Conservation (phyloP, 1,284 basidiomycete species). For the Austroboletus novae-zelandiae region DNA sequence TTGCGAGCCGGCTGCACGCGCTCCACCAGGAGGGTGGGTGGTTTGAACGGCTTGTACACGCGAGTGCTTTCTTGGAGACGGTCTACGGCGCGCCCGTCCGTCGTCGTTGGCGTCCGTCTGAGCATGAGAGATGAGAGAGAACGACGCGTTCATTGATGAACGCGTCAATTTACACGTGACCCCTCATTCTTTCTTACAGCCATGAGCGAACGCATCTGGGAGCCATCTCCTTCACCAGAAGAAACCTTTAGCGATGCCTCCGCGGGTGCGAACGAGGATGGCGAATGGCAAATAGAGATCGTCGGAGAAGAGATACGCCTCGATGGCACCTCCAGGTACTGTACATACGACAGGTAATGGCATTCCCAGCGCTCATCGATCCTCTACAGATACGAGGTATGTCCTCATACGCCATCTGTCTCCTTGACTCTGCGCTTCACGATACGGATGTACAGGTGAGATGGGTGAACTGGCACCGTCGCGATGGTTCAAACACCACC, state of each 20-base stretch:
- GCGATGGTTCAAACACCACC: slow-evolving; percentile 41
- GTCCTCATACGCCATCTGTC: slow-evolving; percentile 2
- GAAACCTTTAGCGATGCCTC: slow-evolving; percentile 36
- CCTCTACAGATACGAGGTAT: slow-evolving; percentile 34
- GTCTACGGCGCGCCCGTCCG: slow-evolving; percentile 64
- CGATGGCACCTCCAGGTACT: slow-evolving; percentile 33
- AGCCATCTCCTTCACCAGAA: slow-evolving; percentile 30
- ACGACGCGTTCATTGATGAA: slow-evolving; percentile 5
- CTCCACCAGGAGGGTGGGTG: slow-evolving; percentile 57
- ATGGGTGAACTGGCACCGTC: slow-evolving; percentile 39
- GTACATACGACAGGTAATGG: background rate
- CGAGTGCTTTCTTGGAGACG: slow-evolving; percentile 67
- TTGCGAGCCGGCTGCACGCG: slow-evolving; percentile 71
- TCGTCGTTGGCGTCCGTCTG: slow-evolving; percentile 62
- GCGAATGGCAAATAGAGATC: slow-evolving; percentile 38
- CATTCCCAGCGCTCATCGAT: slow-evolving; percentile 4
- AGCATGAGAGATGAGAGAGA: slow-evolving; percentile 46
- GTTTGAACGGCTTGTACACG: slow-evolving; percentile 78
- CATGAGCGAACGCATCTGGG: slow-evolving; percentile 22
- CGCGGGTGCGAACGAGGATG: slow-evolving; percentile 23
- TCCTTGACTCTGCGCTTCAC: background rate
- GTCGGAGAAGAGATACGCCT: slow-evolving; percentile 40
- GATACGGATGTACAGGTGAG: slow-evolving; percentile 35
- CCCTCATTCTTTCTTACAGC: background rate
- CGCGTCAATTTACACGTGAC: slow-evolving; percentile 21